Conservation (phyloP, 2,329 filamentous ascomycete species). For the Camptophora hylomeconis region DNA sequence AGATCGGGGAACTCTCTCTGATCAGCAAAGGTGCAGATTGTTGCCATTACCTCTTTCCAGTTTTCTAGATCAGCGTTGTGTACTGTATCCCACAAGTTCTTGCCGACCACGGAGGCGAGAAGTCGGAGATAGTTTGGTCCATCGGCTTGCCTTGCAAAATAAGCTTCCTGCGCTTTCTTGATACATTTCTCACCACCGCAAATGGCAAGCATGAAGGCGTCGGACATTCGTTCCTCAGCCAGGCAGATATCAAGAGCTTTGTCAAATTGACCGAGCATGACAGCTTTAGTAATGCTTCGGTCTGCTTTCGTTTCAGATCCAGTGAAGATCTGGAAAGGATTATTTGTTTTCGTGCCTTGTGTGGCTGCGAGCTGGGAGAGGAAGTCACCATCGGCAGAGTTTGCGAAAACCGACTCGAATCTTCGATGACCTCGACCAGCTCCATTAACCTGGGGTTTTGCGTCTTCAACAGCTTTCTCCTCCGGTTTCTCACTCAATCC, state of each 20-base stretch:
- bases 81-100: slow-evolving; percentile 96
- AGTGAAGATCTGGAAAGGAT: slow-evolving; percentile 80
- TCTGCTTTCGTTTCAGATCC: slow-evolving; percentile 76
- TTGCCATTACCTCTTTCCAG: slow-evolving; percentile 96
- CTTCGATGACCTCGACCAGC: slow-evolving; percentile 45
- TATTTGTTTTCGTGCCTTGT: slow-evolving; percentile 85
- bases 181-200: slow-evolving; percentile 88
- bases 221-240: slow-evolving; percentile 77
- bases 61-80: slow-evolving; percentile 86
- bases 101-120: slow-evolving; percentile 79
- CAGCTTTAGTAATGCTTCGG: slow-evolving; percentile 69
- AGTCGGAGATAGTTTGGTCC: slow-evolving; percentile 86
- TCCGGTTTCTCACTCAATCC: slow-evolving; percentile 20
- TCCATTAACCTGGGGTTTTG: slow-evolving; percentile 34
- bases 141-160: slow-evolving; percentile 69
- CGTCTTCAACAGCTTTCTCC: slow-evolving; percentile 25
- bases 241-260: slow-evolving; percentile 81
- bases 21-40: slow-evolving; percentile 88
- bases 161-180: slow-evolving; percentile 84
- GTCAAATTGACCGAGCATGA: slow-evolving; percentile 84
- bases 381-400: slow-evolving; percentile 63
- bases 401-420: slow-evolving; percentile 70
- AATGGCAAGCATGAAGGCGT: slow-evolving; percentile 96
- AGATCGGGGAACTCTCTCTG: slow-evolving; percentile 85
- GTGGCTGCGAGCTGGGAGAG: slow-evolving; percentile 71